Base-by-base conservation (phyloP, 139 green algal genomes). In the Axilococcus clingmanii region DNA sequence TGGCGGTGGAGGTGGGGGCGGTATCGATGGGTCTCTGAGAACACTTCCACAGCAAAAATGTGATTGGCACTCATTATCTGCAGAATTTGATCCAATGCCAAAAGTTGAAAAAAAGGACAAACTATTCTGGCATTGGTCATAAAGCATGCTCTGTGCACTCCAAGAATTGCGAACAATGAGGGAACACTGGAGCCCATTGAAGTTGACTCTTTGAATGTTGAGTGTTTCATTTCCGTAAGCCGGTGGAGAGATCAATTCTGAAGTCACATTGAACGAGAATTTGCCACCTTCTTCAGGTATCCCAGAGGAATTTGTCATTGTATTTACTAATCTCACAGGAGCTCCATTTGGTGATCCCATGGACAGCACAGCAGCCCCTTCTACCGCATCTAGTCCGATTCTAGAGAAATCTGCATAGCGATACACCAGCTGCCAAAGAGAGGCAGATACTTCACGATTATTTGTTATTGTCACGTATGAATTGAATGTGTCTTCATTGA, bases 141-240 rank as follows among this genome's bases (percentile, higher is more conserved):
- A 30, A 11, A 12, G 25, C 9, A 49, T 9, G 9, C 9, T 8
- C 41, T 49, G 25, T 19, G 41, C 27, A 30, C 11, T 12, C 9
- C 11, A 9, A 35, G 41, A 9, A 19, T 9, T 9, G 23, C 12
- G 12, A 15, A 57, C 48, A 5, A 36, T 14, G n/a, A n/a, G n/a
- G 4, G 61, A 56, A 49, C 67, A 76, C 15, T 43, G 29, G 38
- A 74, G 31, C 44, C 67, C 64, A 25, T 71, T 71, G 22, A 71
- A 34, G 37, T 59, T 69, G 1, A 62, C 43, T 3, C 12, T n/a
- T 3, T 47, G n/a, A 16, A 71, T 50, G 3, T 9, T 27, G 24
- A 63, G 28, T 4, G 25, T 33, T 25, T 57, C n/a, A 7, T 31
- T 30, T 2, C 20, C 40, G 3, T n/a, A 27, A 12, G 38, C 28